Evolutionary conservation across 176 grass and related monocot species (phyloP).

Genomic region (Oryza glumipatula): DNA sequence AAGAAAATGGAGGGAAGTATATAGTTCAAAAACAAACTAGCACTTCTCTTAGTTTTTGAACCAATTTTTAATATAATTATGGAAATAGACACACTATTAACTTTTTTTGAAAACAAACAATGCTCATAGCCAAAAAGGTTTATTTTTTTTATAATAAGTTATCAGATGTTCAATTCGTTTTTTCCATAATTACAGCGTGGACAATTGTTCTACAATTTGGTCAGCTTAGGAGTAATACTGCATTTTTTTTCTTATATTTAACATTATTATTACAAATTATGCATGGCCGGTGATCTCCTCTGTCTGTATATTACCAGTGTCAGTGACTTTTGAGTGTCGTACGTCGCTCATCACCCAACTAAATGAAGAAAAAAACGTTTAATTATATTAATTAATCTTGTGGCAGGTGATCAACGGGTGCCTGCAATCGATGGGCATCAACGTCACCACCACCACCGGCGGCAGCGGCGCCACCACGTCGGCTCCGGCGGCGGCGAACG

Average conservation of each 20-base stretch:
- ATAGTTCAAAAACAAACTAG: background rate
- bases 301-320: background rate
- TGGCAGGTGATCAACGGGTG: slow-evolving; percentile 77
- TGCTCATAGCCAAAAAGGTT: background rate
- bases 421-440: slow-evolving; percentile 67
- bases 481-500: background rate
- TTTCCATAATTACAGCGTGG: background rate
- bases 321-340: background rate
- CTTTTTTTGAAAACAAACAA: background rate
- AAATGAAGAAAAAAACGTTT: background rate
- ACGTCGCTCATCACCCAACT: background rate
- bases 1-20: too few species aligned
- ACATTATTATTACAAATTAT: background rate
- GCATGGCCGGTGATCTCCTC: background rate
- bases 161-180: background rate
- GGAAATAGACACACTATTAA: background rate
- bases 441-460: slow-evolving; percentile 1
- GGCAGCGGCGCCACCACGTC: background rate
- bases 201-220: background rate
- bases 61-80: background rate
- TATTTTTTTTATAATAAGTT: background rate
- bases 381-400: background rate
- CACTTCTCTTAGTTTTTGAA: background rate
- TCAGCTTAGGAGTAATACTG: background rate
- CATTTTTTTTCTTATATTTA: background rate